A percentile compares a stretch with the other conserved stretches of the same genome.
These are phyloP conservation scores for Dryas drummondii DNA, from an alignment of 306 rosid species.

Conservation along the genomic window DNA sequence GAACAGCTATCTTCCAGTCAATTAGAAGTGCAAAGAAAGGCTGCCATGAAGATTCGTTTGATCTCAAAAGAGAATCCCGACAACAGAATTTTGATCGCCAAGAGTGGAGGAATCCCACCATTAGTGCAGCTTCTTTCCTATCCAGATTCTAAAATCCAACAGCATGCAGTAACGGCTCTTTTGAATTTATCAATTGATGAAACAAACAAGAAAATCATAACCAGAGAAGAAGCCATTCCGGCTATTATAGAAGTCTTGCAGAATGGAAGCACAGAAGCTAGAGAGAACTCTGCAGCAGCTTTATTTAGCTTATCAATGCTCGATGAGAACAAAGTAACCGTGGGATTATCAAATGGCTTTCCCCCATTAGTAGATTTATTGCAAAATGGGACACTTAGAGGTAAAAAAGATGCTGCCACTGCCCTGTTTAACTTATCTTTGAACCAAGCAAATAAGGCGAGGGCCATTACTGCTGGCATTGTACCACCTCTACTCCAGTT, in stretches of 20 bases:
- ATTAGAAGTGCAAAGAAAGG: constrained; percentile 55
- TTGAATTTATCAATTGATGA: constrained; percentile 69
- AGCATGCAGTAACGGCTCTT: constrained; percentile 70
- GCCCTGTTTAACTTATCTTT: constrained; percentile 67
- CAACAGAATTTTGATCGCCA: constrained; percentile 53
- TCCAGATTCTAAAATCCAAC: constrained; percentile 67
- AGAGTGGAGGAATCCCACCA: constrained; percentile 58
- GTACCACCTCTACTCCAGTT: constrained; percentile 52
- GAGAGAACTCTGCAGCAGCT: constrained; percentile 78
- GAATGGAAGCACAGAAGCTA: constrained; percentile 56
- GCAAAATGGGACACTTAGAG: constrained; percentile 58
- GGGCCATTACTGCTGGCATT: constrained; percentile 68
- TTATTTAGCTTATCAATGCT: constrained; percentile 76
- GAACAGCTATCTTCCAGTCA: constrained; percentile 46
- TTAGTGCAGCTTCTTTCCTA: constrained; percentile 62
- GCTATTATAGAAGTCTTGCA: constrained; percentile 62
- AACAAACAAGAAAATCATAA: constrained; percentile 51
- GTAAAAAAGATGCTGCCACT: constrained; percentile 72
- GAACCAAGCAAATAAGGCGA: constrained; percentile 45
- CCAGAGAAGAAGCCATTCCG: constrained; percentile 64
- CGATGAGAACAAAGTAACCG: constrained; percentile 58
- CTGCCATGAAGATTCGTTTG: constrained; percentile 56
- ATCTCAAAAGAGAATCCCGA: constrained; percentile 67
- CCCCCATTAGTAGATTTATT: constrained; percentile 56
- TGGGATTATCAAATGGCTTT: constrained; percentile 55